phyloP scores from a whole-genome alignment of 805 yeast species.

The Helenozyma rhizophorensis region DNA sequence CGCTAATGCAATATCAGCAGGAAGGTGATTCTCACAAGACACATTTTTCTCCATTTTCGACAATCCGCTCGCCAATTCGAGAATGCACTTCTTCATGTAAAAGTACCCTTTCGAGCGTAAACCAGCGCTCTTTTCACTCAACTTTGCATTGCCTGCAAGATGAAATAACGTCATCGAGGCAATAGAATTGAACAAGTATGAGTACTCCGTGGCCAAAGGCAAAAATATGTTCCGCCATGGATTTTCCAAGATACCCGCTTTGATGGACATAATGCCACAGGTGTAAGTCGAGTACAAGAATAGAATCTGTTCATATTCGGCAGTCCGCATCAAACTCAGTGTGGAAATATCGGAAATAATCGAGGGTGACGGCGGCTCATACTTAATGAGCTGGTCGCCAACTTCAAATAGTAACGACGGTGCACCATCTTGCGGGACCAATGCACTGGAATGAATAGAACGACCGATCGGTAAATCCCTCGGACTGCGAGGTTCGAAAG shows the following conservation, averaged over 20 bases:
- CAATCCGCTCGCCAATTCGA: conserved; percentile 56
- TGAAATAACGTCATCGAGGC: conserved; percentile 68
- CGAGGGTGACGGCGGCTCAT: conserved; percentile 10
- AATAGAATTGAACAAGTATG: conserved; percentile 57
- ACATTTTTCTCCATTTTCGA: conserved; percentile 23
- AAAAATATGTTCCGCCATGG: conserved; percentile 61
- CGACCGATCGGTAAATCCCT: background rate
- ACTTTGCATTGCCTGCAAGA: conserved; percentile 30
- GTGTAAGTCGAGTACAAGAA: conserved; percentile 33
- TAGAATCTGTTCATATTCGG: conserved; percentile 35
- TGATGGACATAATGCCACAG: conserved; percentile 53
- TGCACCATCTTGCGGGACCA: too few relatives aligned
- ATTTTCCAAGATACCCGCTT: conserved; percentile 59
- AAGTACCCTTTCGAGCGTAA: conserved; percentile 47
- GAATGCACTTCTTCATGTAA: conserved; percentile 58
- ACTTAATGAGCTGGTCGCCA: conserved; percentile 6
- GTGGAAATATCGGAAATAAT: conserved; percentile 4
- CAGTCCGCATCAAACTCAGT: conserved; percentile 17
- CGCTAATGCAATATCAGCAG: conserved; percentile 63
- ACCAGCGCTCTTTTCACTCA: conserved; percentile 41
- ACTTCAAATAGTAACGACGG: conserved; percentile 1
- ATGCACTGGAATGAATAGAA: too few relatives aligned
- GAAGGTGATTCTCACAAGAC: conserved; percentile 24
- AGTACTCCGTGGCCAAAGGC: conserved; percentile 52
- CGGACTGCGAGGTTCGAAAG: background rate